Percentiles rank a stretch among this genome's conserved stretches.
Conservation (phyloP, 305 asterid species). For the Fraxinus albicans region DNA sequence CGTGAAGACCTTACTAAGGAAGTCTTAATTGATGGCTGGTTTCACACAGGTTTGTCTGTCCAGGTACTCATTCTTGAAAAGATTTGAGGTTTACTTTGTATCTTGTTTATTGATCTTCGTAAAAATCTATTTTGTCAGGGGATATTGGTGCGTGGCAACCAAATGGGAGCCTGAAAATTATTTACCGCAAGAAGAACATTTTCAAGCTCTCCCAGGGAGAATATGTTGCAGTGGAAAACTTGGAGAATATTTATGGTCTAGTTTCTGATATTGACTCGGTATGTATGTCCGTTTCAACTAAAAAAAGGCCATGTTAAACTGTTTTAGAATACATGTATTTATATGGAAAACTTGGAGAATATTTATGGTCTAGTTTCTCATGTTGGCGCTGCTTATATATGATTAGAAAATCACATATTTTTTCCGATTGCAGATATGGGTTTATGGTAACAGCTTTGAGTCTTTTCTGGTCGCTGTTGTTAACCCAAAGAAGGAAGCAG, state of each 20-base stretch:
- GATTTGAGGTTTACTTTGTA: conserved; percentile 1
- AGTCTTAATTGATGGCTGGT: conserved; percentile 86
- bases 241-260: conserved; percentile 76
- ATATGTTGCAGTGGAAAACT: conserved; percentile 90
- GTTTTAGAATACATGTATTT: no score
- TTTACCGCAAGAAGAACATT: conserved; percentile 89
- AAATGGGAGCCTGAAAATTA: conserved; percentile 77
- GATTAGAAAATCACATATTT: background rate
- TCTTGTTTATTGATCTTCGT: conserved; percentile 9
- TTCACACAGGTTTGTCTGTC: conserved; percentile 73
- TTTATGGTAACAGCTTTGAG: conserved; percentile 79
- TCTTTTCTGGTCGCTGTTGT: conserved; percentile 76
- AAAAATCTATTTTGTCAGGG: conserved; percentile 41
- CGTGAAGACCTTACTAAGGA: conserved; percentile 93
- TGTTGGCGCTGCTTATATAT: background rate
- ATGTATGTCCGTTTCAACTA: conserved; percentile 21
- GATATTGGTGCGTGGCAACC: conserved; percentile 93
- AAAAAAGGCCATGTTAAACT: no score
- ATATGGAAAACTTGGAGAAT: no score
- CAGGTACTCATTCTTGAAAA: background rate
- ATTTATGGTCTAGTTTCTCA: background rate
- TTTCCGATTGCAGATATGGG: conserved; percentile 48
- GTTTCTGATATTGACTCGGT: conserved; percentile 69
- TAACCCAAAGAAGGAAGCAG: conserved; percentile 55
- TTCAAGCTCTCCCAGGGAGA: conserved; percentile 97